Percentiles rank a stretch among this genome's conserved stretches.
These are phyloP conservation scores for Hymenoscyphus albidus DNA, from an alignment of 2,329 filamentous ascomycete genomes.

Conservation along the genomic window DNA sequence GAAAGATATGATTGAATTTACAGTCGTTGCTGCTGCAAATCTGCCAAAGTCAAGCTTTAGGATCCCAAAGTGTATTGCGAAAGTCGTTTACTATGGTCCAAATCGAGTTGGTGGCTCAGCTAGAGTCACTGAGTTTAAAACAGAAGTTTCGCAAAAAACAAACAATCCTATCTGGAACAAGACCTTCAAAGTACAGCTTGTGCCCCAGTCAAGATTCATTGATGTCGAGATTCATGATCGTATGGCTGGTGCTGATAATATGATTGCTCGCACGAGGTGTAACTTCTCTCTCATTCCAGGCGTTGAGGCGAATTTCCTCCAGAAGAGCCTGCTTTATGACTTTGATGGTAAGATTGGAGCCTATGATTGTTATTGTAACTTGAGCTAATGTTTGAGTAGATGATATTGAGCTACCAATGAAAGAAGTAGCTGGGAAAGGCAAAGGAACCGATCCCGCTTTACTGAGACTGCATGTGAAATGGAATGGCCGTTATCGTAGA, in stretches of 20 bases:
- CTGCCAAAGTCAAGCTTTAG: slow-evolving; percentile 20
- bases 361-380: neutral
- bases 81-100: slow-evolving; percentile 15
- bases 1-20: slow-evolving; percentile 18
- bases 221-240: slow-evolving; percentile 22
- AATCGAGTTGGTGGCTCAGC: slow-evolving; percentile 9
- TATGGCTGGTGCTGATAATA: slow-evolving; percentile 17
- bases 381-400: slow-evolving; percentile 8
- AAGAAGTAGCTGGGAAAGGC: slow-evolving; percentile 16
- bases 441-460: slow-evolving; percentile 18
- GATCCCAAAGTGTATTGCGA: slow-evolving; percentile 13
- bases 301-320: slow-evolving; percentile 21
- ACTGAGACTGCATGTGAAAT: slow-evolving; percentile 18
- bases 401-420: slow-evolving; percentile 16
- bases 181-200: slow-evolving; percentile 12
- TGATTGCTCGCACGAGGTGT: slow-evolving; percentile 13
- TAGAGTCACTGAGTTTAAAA: slow-evolving; percentile 18
- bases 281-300: slow-evolving; percentile 18
- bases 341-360: slow-evolving; percentile 17
- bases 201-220: slow-evolving; percentile 13
- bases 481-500: slow-evolving; percentile 17
- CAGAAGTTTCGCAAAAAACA: slow-evolving; percentile 16
- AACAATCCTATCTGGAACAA: slow-evolving; percentile 23
- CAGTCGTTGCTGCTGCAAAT: slow-evolving; percentile 16
- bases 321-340: slow-evolving; percentile 22